Evolutionary conservation across 352 stramenopile genomes (phyloP).

Genomic region (Plasmopara viticola): DNA sequence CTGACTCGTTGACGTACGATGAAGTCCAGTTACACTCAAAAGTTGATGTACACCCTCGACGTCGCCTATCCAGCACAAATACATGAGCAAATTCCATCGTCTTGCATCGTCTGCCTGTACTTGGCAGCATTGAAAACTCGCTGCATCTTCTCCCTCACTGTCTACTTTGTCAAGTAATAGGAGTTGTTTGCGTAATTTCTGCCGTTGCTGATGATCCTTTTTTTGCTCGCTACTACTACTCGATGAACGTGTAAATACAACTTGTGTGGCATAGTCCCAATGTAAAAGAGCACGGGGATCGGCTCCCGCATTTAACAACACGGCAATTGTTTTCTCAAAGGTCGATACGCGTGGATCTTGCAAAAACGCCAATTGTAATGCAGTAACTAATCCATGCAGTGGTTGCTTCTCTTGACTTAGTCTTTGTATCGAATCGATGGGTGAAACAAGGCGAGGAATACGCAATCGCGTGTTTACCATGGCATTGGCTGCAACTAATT

Average conservation of each 20-base stretch:
- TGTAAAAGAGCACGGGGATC: slow-evolving; percentile 40
- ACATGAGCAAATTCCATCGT: slow-evolving; percentile 68
- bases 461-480: slow-evolving; percentile 44
- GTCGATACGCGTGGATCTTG: slow-evolving; percentile 20
- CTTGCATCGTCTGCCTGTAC: slow-evolving; percentile 35
- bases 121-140: slow-evolving; percentile 21
- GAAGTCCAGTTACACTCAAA: slow-evolving; percentile 15
- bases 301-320: slow-evolving; percentile 40
- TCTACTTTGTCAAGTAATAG: slow-evolving; percentile 26
- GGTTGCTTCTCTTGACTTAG: slow-evolving; percentile 16
- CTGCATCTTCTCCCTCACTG: slow-evolving; percentile 18
- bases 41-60: slow-evolving; percentile 35
- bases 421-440: slow-evolving; percentile 11
- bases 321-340: slow-evolving; percentile 30
- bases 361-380: slow-evolving; percentile 52
- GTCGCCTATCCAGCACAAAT: slow-evolving; percentile 45
- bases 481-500: slow-evolving; percentile 43
- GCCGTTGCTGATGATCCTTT: slow-evolving; percentile 17
- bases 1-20: slow-evolving; percentile 10
- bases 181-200: slow-evolving; percentile 24
- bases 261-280: slow-evolving; percentile 53
- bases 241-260: slow-evolving; percentile 25
- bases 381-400: slow-evolving; percentile 23
- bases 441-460: slow-evolving; percentile 19
- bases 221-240: slow-evolving; percentile 19